Evolutionary conservation across 148 eudicot genomes (phyloP).

Genomic region (Agrostemma githago): DNA sequence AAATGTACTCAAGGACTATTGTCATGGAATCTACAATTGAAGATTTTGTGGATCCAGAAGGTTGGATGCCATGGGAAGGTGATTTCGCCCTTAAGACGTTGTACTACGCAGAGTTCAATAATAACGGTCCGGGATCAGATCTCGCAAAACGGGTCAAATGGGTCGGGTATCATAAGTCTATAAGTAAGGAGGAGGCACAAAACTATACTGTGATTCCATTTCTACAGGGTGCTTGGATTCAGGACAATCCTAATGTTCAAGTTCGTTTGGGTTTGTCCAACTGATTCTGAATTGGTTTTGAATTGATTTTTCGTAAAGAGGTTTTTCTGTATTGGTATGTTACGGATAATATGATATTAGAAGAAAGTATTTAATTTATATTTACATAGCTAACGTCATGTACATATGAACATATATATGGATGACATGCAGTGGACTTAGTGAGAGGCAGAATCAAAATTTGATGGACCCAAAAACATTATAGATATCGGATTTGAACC

Average conservation of each 20-base stretch:
- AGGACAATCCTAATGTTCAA: conserved; percentile 21
- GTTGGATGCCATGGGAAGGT: conserved; percentile 57
- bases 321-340: background rate
- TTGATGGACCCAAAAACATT: no score
- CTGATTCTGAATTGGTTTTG: conserved; percentile 9
- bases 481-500: no score
- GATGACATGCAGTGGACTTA: no score
- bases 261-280: conserved; percentile 30
- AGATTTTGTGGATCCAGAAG: conserved; percentile 55
- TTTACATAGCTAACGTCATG: no score
- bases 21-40: conserved; percentile 59
- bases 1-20: conserved; percentile 59
- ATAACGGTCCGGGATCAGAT: conserved; percentile 53
- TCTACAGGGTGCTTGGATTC: conserved; percentile 48
- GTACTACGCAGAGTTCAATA: conserved; percentile 56
- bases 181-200: conserved; percentile 47
- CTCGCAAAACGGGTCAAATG: conserved; percentile 52
- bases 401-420: no score
- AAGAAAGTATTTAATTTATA: no score
- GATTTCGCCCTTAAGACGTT: conserved; percentile 52
- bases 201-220: conserved; percentile 50
- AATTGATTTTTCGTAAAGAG: background rate
- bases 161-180: conserved; percentile 48
- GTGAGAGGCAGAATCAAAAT: no score
- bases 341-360: no score